phyloP scores from a whole-genome alignment of 768 basidiomycete genomes.

The Polyporus arcularius region DNA sequence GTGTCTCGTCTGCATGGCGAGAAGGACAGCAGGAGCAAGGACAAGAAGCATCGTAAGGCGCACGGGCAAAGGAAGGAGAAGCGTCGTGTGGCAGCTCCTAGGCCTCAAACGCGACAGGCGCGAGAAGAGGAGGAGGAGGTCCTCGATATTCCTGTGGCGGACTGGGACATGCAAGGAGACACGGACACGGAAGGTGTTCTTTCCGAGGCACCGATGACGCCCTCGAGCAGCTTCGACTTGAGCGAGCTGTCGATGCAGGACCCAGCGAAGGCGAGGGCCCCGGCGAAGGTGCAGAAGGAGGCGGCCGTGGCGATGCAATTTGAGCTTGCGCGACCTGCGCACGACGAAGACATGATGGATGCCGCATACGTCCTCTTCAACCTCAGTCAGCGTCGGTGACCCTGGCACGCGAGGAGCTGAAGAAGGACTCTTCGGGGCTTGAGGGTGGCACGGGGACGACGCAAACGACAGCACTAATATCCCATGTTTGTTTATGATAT shows the following conservation, averaged over 20 bases:
- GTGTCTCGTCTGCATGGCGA: background rate
- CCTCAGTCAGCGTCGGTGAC: conserved; percentile 34
- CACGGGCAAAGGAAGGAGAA: background rate
- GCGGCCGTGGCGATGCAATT: background rate
- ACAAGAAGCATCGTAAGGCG: conserved; percentile 1
- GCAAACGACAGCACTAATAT: background rate
- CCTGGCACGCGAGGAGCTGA: too few relatives aligned
- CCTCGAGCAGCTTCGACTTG: conserved; percentile 45
- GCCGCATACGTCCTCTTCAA: conserved; percentile 71
- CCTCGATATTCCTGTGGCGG: conserved; percentile 66
- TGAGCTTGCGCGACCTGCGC: conserved; percentile 27
- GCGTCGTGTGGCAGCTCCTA: conserved; percentile 17
- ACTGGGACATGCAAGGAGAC: conserved; percentile 27
- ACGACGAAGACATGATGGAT: conserved; percentile 68
- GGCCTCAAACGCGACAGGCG: conserved; percentile 38
- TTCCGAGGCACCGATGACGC: conserved; percentile 11
- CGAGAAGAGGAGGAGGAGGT: conserved; percentile 38
- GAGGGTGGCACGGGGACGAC: background rate
- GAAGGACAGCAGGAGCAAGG: background rate
- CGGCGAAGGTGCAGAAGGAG: conserved; percentile 34
- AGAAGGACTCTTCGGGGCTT: background rate
- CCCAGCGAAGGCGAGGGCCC: conserved; percentile 2
- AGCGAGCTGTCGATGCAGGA: conserved; percentile 31
- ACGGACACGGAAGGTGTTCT: conserved; percentile 15
- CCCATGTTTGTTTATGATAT: conserved; percentile 9